These are phyloP conservation scores for Colletotrichum brevisporum DNA, from an alignment of 2,329 filamentous ascomycete species.

Conservation along the genomic window DNA sequence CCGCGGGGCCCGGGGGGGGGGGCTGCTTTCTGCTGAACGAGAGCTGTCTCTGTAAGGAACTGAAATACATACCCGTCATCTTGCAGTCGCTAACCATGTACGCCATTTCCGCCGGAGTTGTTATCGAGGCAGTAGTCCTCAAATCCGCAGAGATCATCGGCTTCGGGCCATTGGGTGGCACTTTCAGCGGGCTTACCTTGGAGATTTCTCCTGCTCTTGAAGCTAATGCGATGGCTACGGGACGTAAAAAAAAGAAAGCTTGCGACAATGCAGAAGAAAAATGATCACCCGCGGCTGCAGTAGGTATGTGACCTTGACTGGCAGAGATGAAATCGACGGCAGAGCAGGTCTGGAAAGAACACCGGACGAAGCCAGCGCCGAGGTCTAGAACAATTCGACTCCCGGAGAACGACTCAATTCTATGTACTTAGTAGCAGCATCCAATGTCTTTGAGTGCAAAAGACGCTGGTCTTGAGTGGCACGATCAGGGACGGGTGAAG, in stretches of 20 bases:
- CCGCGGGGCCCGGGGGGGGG: no score
- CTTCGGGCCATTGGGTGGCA: conserved; percentile 64
- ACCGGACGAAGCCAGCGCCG: background rate
- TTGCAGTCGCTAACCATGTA: conserved; percentile 54
- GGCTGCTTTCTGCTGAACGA: conserved; percentile 52
- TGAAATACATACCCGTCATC: conserved; percentile 59
- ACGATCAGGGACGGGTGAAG: background rate
- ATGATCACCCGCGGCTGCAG: conserved; percentile 2
- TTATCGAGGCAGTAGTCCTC: conserved; percentile 55
- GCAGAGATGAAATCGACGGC: conserved; percentile 1
- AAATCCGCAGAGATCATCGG: conserved; percentile 63
- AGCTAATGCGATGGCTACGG: conserved; percentile 66
- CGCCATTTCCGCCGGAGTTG: conserved; percentile 60
- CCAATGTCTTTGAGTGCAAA: background rate
- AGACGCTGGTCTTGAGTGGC: conserved; percentile 3
- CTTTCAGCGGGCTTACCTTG: conserved; percentile 63
- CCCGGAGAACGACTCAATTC: background rate
- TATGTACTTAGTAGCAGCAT: background rate
- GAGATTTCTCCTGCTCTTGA: conserved; percentile 64
- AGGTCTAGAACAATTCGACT: conserved; percentile 23
- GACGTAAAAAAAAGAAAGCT: conserved; percentile 52
- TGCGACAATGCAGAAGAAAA: conserved; percentile 1
- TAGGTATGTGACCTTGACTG: conserved; percentile 24
- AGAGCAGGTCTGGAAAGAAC: conserved; percentile 6
- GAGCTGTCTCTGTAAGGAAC: conserved; percentile 32